Evolutionary conservation across 208 protist genomes (phyloP), one percentile per base, ranked within the genome.

Genomic region (Cochliopodium minus): DNA sequence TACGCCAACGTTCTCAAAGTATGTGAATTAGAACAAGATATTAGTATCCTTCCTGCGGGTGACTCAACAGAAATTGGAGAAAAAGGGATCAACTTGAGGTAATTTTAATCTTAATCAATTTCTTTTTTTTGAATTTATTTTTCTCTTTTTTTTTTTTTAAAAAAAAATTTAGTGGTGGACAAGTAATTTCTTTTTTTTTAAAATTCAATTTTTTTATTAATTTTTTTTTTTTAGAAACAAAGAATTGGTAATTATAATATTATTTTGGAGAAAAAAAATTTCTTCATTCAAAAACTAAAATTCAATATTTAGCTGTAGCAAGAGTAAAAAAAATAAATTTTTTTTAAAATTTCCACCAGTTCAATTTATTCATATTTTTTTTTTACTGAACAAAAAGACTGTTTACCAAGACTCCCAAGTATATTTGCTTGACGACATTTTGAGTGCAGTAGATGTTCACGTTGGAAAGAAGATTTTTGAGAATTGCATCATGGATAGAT

Each of bases 1-100:
- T 72, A 89, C n/a, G 20, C 63, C 15, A 26, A 62, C 2, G 74
- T 69, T 1, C 23, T 91, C 1, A 36, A 63, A 0, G 29, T 49
- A 6, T 67, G 61, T 61, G 40, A 36, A 38, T 32, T 76, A 6
- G 13, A 58, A 10, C 35, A 35, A 5, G 71, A 76, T 57, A 46
- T 76, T 5, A 32, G 4, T 13, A 61, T 59, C n/a, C 28, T 76
- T 13, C 45, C 36, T 9, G 33, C 32, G 29, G 52, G 71, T 26
- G 62, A 77, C 22, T 20, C 46, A 30, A 77, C 71, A 25, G 66
- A 73, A 15, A 77, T 76, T 43, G 71, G 71, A 43, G 71, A 76
- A 29, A 65, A 52, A 15, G 73, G 73, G 22, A 74, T 78, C 0
- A 78, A 66, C 45, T 60, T 76, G 25, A n/a, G n/a, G n/a, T n/a